phyloP scores from a whole-genome alignment of 805 yeast genomes.

The Hanseniaspora clermontiae region DNA sequence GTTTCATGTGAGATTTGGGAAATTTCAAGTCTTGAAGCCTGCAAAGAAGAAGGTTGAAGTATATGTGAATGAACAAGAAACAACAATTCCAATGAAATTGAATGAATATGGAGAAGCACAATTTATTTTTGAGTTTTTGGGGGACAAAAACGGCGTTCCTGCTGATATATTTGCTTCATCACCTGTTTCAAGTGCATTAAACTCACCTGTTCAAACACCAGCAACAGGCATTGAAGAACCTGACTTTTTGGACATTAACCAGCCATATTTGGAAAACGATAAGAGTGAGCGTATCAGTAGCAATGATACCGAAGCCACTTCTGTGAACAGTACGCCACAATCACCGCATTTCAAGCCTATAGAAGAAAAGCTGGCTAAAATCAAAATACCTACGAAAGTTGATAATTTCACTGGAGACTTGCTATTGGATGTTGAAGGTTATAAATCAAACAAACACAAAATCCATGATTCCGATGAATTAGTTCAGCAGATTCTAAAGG shows the following conservation, averaged over 20 bases:
- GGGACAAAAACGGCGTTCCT: constrained; percentile 55
- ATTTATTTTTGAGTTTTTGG: constrained; percentile 67
- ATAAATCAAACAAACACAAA: constrained; percentile 73
- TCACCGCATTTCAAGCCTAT: constrained; percentile 29
- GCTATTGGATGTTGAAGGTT: constrained; percentile 87
- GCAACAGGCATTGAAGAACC: constrained; percentile 23
- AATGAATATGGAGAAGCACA: constrained; percentile 98
- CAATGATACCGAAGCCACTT: constrained; percentile 7
- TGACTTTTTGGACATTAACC: constrained; percentile 25
- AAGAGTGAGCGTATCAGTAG: not conserved
- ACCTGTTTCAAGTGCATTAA: constrained; percentile 60
- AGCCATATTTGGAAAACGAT: constrained; percentile 11
- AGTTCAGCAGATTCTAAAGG: constrained; percentile 57
- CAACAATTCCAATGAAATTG: constrained; percentile 85
- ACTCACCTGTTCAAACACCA: constrained; percentile 40
- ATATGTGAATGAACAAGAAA: constrained; percentile 66
- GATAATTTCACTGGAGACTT: constrained; percentile 76
- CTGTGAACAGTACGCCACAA: constrained; percentile 8
- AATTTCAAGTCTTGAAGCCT: constrained; percentile 82
- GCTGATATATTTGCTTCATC: constrained; percentile 60
- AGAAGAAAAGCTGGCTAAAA: constrained; percentile 49
- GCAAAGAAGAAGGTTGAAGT: constrained; percentile 89
- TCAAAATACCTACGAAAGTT: constrained; percentile 75
- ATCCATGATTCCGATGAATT: constrained; percentile 64
- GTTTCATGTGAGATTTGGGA: constrained; percentile 92